A percentile compares a stretch with the other conserved stretches of the same genome.
phyloP scores from a whole-genome alignment of 2,329 filamentous ascomycete species.

The Fusarium oxysporum region DNA sequence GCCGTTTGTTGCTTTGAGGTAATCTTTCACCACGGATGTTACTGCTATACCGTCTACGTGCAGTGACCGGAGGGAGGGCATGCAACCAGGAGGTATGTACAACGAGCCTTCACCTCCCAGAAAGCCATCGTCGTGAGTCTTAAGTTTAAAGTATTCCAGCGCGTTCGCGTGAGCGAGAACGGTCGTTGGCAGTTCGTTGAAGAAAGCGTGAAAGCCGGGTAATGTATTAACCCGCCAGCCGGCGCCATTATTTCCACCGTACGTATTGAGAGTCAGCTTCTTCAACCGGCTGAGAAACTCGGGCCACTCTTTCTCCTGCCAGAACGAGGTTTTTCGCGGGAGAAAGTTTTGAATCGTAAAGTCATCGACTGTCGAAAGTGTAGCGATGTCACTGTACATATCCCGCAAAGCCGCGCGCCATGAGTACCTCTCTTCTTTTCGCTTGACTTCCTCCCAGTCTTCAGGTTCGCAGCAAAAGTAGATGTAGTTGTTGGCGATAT shows the following conservation, averaged over 20 bases:
- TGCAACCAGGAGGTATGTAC: background rate
- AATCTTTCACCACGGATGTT: background rate
- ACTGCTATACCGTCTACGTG: slow-evolving; percentile 3
- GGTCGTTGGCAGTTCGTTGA: background rate
- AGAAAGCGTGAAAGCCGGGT: slow-evolving; percentile 11
- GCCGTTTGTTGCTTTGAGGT: background rate
- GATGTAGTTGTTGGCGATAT: background rate
- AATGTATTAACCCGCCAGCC: background rate
- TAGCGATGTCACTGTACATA: slow-evolving; percentile 8
- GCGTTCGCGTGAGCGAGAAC: background rate
- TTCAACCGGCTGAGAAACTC: background rate
- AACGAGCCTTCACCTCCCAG: background rate
- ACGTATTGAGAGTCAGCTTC: slow-evolving; percentile 5
- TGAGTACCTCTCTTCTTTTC: background rate
- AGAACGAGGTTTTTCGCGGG: background rate
- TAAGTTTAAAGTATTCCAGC: background rate
- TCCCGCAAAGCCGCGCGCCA: slow-evolving; percentile 2
- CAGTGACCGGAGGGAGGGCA: background rate
- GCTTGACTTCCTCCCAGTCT: background rate
- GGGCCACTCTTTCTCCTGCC: background rate
- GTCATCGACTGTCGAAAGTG: background rate
- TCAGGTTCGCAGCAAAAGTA: slow-evolving; percentile 11
- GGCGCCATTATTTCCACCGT: background rate
- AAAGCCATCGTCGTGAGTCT: background rate
- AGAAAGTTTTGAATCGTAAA: slow-evolving; percentile 7